Percentiles rank a stretch among this genome's conserved stretches.
Evolutionary conservation across 441 rosid species (phyloP).

Genomic region (Kokia cookei): DNA sequence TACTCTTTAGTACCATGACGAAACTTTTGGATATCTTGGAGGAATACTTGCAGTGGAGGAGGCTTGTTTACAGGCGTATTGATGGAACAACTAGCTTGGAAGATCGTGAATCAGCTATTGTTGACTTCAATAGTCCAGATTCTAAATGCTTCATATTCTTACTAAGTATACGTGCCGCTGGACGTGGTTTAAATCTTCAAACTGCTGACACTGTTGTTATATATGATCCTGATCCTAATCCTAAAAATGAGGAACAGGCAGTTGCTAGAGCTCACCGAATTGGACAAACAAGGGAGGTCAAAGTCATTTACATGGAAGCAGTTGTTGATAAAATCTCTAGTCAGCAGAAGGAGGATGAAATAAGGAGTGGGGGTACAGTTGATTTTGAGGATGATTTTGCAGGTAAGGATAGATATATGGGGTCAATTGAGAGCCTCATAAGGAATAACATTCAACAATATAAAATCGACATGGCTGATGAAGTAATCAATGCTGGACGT

Average conservation of each 20-base stretch:
- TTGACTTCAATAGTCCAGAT: constrained; percentile 78
- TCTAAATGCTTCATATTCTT: constrained; percentile 95
- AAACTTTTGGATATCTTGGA: constrained; percentile 97
- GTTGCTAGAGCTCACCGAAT: constrained; percentile 99
- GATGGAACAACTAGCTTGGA: constrained; percentile 99
- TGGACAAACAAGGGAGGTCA: constrained; percentile 97
- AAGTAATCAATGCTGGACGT: constrained; percentile 99
- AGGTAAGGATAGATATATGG: constrained; percentile 97
- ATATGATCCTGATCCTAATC: constrained; percentile 99
- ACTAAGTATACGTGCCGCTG: constrained; percentile 99
- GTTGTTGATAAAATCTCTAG: constrained; percentile 90
- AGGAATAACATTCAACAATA: constrained; percentile 99
- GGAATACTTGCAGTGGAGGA: constrained; percentile 96
- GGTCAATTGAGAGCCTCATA: constrained; percentile 98
- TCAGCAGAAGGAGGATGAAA: constrained; percentile 94
- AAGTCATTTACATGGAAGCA: constrained; percentile 98
- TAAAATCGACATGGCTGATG: constrained; percentile 99
- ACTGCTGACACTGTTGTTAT: constrained; percentile 97
- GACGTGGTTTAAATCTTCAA: constrained; percentile 99
- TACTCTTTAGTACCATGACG: constrained; percentile 99
- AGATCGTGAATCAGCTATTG: constrained; percentile 99
- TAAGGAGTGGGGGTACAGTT: constrained; percentile 73
- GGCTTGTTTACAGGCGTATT: constrained; percentile 86
- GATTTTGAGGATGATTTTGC: constrained; percentile 97
- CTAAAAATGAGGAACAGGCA: constrained; percentile 99